Evolutionary conservation across 108 stramenopile genomes (phyloP).

Genomic region (Stephanodiscus triporus): DNA sequence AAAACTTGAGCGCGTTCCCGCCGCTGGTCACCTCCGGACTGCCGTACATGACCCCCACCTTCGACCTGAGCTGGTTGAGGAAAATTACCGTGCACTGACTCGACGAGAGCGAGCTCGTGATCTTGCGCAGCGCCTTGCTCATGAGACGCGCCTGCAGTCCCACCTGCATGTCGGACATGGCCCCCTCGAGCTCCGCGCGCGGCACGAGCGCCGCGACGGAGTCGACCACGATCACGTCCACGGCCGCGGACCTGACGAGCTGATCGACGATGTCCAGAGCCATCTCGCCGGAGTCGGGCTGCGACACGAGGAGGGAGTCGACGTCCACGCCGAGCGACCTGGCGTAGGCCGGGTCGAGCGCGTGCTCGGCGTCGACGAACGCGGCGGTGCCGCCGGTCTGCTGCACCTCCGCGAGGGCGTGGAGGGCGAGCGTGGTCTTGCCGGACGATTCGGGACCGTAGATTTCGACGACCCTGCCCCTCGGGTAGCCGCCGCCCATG

Average conservation of each 20-base stretch:
- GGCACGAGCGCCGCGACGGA: constrained; percentile 96
- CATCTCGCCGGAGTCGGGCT: constrained; percentile 98
- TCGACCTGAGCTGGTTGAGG: constrained; percentile 92
- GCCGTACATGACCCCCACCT: constrained; percentile 94
- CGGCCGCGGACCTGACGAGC: constrained; percentile 86
- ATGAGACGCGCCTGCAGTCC: constrained; percentile 94
- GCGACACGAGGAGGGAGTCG: constrained; percentile 84
- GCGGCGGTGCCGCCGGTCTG: constrained; percentile 88
- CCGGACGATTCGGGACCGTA: constrained; percentile 96
- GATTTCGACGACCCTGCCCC: constrained; percentile 92
- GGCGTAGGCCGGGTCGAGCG: constrained; percentile 95
- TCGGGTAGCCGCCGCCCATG: constrained; percentile 83
- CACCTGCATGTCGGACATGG: constrained; percentile 90
- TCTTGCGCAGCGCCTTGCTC: constrained; percentile 97
- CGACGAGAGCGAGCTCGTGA: constrained; percentile 81
- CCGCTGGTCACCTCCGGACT: constrained; percentile 95
- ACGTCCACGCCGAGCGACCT: constrained; percentile 85
- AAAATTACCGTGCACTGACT: constrained; percentile 92
- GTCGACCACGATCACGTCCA: constrained; percentile 97
- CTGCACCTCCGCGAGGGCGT: constrained; percentile 93
- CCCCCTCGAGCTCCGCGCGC: constrained; percentile 92
- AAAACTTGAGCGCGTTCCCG: constrained; percentile 96
- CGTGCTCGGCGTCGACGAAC: constrained; percentile 98
- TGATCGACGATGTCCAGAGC: constrained; percentile 97
- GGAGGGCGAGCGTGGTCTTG: constrained; percentile 96